Evolutionary conservation across 768 basidiomycete genomes (phyloP), one percentile per base, ranked within the genome.

Genomic region (Tephrocybe sp.): DNA sequence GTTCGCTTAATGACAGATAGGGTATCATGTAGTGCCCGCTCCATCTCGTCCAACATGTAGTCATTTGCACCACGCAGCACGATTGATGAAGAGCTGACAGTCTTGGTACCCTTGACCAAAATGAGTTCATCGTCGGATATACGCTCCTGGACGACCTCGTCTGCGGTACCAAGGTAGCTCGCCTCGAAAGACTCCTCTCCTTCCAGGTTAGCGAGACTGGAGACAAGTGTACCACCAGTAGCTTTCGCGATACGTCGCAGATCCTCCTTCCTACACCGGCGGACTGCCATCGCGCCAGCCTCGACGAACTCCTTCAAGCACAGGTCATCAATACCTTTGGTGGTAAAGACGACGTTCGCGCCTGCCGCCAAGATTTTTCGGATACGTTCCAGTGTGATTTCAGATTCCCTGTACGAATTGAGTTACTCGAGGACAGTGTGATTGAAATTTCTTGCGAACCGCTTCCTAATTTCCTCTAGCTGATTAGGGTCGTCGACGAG

Each of bases 21-120:
- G 1, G 91, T 90, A 67, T 99, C 97, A 65, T 99, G 96, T 60
- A 98, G 69, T 0, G 93, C 88, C 42, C 97, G 78, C 73, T 99
- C 97, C 97, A 98, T 99, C 78, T 99, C 97, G 67, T 99, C 97
- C 60, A 98, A 74, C 90, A 98, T 94, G 69, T 96, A 98, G 69
- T 99, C 97, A 68, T 98, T 99, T 24, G 97, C 97, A 39, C 97
- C 97, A 48, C 97, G 83, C 52, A 99, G 77, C 51, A 99, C 83
- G 62, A 99, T 90, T 17, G 94, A 97, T 12, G 89, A 79, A 20
- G 93, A 95, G 73, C 74, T 94, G 65, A 98, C 95, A 36, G 93
- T 88, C 72, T 96, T 98, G 44, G 95, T 98, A 2, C 97, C 97
- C 75, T 98, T 99, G 75, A 98, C 77, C 57, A 99, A 74, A 68